Conservation (phyloP, 106 monocot species). For the Gastrodia elata region DNA sequence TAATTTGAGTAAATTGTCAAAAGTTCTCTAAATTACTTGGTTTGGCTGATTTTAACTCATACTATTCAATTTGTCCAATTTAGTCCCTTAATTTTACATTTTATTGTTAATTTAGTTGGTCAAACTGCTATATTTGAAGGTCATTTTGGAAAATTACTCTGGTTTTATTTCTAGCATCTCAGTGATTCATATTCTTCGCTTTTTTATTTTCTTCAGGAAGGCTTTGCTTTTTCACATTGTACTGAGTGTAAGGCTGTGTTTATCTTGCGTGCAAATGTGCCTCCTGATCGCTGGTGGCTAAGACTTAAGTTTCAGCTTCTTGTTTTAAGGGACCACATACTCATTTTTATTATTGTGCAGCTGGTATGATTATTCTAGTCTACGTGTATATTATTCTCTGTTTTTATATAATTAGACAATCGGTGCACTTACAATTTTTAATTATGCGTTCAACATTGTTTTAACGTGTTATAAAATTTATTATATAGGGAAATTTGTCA, state of each 20-base stretch:
- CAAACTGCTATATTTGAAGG: too few relatives aligned
- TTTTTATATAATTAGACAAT: background rate
- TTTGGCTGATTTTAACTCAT: too few relatives aligned
- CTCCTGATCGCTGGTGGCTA: conserved; percentile 94
- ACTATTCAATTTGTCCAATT: too few relatives aligned
- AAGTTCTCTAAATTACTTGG: too few relatives aligned
- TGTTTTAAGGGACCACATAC: conserved; percentile 80
- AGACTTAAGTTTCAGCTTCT: conserved; percentile 89
- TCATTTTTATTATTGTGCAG: conserved; percentile 84
- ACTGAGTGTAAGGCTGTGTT: conserved; percentile 91
- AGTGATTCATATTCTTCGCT: conserved; percentile 13
- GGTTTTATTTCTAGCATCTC: background rate
- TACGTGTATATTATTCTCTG: background rate
- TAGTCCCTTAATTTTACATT: too few relatives aligned
- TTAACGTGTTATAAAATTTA: background rate
- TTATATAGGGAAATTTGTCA: too few relatives aligned
- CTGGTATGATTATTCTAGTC: conserved; percentile 33
- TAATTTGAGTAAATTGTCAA: too few relatives aligned
- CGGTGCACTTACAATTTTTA: background rate
- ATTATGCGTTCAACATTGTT: background rate
- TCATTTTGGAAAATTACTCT: too few relatives aligned
- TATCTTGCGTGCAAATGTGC: conserved; percentile 88
- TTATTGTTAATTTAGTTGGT: too few relatives aligned
- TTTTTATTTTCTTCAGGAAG: conserved; percentile 49
- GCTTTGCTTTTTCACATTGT: conserved; percentile 97